These are phyloP conservation scores for Sphagnurus paluster DNA, from an alignment of 1,284 basidiomycete genomes.

Conservation along the genomic window DNA sequence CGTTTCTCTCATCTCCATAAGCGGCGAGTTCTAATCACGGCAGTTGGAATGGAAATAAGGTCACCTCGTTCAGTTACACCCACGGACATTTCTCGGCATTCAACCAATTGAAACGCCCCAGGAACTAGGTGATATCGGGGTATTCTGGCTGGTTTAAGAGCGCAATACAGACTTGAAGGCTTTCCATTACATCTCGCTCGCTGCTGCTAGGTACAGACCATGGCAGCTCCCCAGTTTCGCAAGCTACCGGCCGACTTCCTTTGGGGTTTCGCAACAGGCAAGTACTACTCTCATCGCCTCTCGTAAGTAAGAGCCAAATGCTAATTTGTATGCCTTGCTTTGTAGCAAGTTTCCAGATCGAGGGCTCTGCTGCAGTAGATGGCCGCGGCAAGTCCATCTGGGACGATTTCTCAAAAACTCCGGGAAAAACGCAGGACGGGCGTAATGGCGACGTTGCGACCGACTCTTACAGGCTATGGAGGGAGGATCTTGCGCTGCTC, in stretches of 20 bases:
- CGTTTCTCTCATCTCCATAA: conserved; percentile 10
- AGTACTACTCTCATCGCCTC: conserved; percentile 16
- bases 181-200: conserved; percentile 29
- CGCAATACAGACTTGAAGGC: conserved; percentile 20
- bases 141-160: conserved; percentile 39
- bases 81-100: conserved; percentile 39
- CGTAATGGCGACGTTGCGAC: conserved; percentile 70
- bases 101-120: conserved; percentile 33
- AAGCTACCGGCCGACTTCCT: conserved; percentile 57
- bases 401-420: conserved; percentile 70
- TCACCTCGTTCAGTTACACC: conserved; percentile 5
- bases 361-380: conserved; percentile 60
- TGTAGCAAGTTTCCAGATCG: conserved; percentile 67
- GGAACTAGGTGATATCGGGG: conserved; percentile 39
- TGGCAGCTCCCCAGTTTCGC: conserved; percentile 30
- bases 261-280: conserved; percentile 74
- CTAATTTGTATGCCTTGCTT: conserved; percentile 4
- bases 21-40: conserved; percentile 3
- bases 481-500: conserved; percentile 68
- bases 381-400: conserved; percentile 73
- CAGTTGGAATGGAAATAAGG: conserved; percentile 1
- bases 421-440: conserved; percentile 73
- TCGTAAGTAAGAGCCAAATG: conserved; percentile 8
- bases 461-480: conserved; percentile 70
- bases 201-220: conserved; percentile 23